Evolutionary conservation across 345 rosid genomes (phyloP).

Genomic region (Nasturtium officinale): DNA sequence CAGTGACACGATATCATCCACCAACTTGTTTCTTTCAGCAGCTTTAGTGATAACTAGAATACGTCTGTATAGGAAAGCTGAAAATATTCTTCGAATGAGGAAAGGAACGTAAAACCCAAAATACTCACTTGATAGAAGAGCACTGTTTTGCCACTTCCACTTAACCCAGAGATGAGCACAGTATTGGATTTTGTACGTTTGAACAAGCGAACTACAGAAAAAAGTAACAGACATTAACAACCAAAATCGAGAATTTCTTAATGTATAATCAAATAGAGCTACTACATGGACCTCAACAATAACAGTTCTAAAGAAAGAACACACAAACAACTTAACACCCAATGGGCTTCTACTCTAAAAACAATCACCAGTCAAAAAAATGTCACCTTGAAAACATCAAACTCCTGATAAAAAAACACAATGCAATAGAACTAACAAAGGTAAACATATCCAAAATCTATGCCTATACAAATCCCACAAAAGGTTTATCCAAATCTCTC

Average conservation of each 20-base stretch:
- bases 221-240: conserved; percentile 12
- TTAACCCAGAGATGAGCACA: conserved; percentile 73
- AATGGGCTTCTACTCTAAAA: neutral
- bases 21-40: neutral
- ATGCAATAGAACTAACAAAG: neutral
- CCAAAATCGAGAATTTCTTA: neutral
- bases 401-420: neutral
- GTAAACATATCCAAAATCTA: neutral
- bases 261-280: neutral
- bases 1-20: neutral
- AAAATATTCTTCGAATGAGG: neutral
- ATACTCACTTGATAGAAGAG: conserved; percentile 75
- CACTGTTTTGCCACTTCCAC: conserved; percentile 86
- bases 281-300: neutral
- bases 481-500: neutral
- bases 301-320: neutral
- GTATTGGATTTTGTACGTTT: conserved; percentile 61
- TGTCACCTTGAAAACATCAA: conserved; percentile 1
- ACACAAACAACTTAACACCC: neutral
- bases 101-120: neutral
- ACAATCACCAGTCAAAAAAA: neutral
- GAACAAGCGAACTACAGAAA: conserved; percentile 37
- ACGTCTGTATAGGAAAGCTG: neutral
- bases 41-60: neutral
- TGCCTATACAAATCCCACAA: neutral